Base-by-base conservation (phyloP, 805 yeast genomes). In the Starmerella vaccinii region DNA sequence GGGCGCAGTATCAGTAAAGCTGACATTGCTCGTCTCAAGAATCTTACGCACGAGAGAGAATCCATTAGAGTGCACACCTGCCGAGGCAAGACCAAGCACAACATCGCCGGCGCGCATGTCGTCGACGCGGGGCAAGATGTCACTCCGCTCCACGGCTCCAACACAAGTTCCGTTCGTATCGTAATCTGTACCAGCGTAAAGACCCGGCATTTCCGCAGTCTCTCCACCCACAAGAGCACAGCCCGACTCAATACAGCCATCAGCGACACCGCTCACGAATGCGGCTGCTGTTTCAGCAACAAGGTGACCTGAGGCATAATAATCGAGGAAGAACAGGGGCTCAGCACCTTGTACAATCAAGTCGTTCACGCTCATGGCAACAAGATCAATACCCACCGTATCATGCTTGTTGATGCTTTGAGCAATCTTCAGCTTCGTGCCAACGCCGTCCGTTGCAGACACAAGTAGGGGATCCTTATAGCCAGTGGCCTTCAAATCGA, bases 221-320 rank as follows among this genome's bases (percentile, higher is more conserved):
- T 92, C 99, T 58, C 99, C 99, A 50, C 99, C 99, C 49, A 92
- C 96, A 52, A 92, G 75, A 5, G 99, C 98, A 76, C 98, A 90
- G 10, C 95, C 96, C 30, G 97, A 84, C 58, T 80, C 78, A 57
- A 82, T 81, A 73, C 99, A 92, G 51, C 98, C 99, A 57, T 84
- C 84, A 45, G 96, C 97, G 57, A 92, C 98, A 69, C 98, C 97
- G 54, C 77, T 73, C 34, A 92, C 97, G 60, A 92, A 92, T 58
- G 79, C 81, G 23, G 92, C 81, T 6, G 97, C 95, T 39, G 86
- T 75, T 51, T 76, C 70, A 56, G 89, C 78, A 60, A 89, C 95
- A 54, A 92, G 76, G 63, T 86, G 82, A 47, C 96, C 96, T 52
- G 95, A 84, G 16, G 99, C 98, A 68, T 84, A 92, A 71, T 92